Percentiles rank a stretch among this genome's conserved stretches.
These are phyloP conservation scores for Cylindricascospora bacillispora DNA, from an alignment of 1,139 yeast genomes.

Conservation along the genomic window DNA sequence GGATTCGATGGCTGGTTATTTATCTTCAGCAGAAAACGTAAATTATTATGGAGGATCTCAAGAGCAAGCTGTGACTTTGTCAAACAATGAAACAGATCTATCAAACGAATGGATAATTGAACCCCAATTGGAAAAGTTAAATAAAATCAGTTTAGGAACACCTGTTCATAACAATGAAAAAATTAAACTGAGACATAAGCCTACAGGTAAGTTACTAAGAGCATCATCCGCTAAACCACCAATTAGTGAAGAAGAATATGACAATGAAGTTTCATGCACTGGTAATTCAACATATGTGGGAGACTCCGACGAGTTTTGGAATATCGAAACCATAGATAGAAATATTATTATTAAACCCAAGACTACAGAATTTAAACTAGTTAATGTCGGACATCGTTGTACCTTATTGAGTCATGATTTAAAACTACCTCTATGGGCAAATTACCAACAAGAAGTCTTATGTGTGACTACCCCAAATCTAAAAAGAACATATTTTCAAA, in stretches of 20 bases:
- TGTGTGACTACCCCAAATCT: conserved; percentile 55
- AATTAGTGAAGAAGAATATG: conserved; percentile 67
- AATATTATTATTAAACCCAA: conserved; percentile 41
- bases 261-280: conserved; percentile 56
- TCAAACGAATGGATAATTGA: conserved; percentile 64
- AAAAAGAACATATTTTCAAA: conserved; percentile 49
- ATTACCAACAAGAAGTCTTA: conserved; percentile 59
- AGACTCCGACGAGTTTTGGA: conserved; percentile 42
- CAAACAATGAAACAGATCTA: conserved; percentile 36
- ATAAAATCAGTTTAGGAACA: conserved; percentile 22
- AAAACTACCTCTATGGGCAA: conserved; percentile 58
- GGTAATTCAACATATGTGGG: conserved; percentile 39
- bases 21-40: conserved; percentile 50
- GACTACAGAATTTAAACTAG: conserved; percentile 34
- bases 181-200: conserved; percentile 49
- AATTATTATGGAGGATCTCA: conserved; percentile 42
- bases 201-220: conserved; percentile 47
- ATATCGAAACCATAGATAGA: conserved; percentile 15
- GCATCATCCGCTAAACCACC: conserved; percentile 58
- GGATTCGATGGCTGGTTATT: conserved; percentile 44
- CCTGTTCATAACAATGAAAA: conserved; percentile 38
- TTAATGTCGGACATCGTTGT: conserved; percentile 50
- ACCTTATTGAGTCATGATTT: conserved; percentile 47
- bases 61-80: conserved; percentile 59
- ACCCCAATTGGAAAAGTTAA: conserved; percentile 16